phyloP scores from a whole-genome alignment of 495 filamentous ascomycete genomes.

The Penicillium diatomitis region DNA sequence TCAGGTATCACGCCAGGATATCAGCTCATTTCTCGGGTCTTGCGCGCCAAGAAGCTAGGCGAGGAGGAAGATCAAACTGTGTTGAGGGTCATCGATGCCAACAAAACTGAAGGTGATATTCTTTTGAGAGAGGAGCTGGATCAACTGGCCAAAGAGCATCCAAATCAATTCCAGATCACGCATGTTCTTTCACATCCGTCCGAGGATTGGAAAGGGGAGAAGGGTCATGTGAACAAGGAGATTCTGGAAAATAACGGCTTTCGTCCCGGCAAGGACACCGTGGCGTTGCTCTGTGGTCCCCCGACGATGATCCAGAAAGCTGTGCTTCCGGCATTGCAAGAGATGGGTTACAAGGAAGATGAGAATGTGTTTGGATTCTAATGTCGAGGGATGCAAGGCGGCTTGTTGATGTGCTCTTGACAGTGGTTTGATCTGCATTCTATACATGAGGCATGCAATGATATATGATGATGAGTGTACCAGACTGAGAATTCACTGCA shows the following conservation, averaged over 20 bases:
- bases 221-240: neutral
- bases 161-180: neutral
- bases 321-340: neutral
- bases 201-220: neutral
- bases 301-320: neutral
- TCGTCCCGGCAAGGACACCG: neutral
- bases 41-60: neutral
- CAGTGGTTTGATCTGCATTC: too few species aligned
- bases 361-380: slow-evolving; percentile 1
- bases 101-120: neutral
- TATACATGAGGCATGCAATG: too few species aligned
- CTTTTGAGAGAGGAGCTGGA: neutral
- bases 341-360: slow-evolving; percentile 1
- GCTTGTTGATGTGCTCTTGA: too few species aligned
- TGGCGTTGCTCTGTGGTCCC: neutral
- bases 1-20: neutral
- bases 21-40: neutral
- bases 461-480: too few species aligned
- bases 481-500: too few species aligned
- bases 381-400: too few species aligned
- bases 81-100: neutral
- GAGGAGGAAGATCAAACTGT: neutral
- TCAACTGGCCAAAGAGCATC: neutral
- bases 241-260: neutral
- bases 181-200: neutral